Percentiles rank a stretch among this genome's conserved stretches.
Evolutionary conservation across 805 yeast species (phyloP).

Genomic region (Kuraishia capsulata): DNA sequence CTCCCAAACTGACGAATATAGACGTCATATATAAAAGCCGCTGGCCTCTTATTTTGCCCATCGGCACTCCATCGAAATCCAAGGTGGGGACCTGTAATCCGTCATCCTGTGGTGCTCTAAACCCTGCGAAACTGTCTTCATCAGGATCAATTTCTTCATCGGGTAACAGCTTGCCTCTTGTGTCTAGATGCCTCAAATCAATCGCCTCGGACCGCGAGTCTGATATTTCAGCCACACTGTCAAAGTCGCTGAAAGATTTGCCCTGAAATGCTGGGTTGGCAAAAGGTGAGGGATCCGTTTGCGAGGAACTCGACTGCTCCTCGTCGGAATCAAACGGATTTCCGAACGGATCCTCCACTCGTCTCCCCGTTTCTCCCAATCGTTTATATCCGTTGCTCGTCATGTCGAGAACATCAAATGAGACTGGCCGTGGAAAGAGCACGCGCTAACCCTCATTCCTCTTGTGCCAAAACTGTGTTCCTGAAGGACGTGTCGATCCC

Average conservation of each 20-base stretch:
- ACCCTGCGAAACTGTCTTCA: neutral
- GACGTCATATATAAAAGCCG: constrained; percentile 16
- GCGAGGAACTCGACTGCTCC: neutral
- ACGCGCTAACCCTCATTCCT: too few relatives aligned
- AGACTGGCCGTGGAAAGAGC: too few relatives aligned
- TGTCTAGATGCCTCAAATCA: neutral
- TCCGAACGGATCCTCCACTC: neutral
- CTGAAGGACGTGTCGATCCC: constrained; percentile 1
- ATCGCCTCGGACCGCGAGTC: neutral
- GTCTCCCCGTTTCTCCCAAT: neutral
- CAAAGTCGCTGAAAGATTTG: neutral
- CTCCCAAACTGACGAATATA: constrained; percentile 18
- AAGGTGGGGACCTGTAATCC: constrained; percentile 7
- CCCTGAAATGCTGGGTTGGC: too few relatives aligned
- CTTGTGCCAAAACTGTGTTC: too few relatives aligned
- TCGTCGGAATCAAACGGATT: constrained; percentile 3
- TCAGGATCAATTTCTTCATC: neutral
- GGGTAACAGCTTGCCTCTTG: neutral
- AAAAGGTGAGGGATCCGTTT: neutral
- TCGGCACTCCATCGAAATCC: constrained; percentile 10
- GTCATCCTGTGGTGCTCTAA: neutral
- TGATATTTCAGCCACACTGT: neutral
- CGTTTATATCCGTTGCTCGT: neutral
- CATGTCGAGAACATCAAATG: neutral
- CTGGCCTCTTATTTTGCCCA: constrained; percentile 13